Base-by-base conservation (phyloP, 768 basidiomycete genomes). In the Boletus bicolor region DNA sequence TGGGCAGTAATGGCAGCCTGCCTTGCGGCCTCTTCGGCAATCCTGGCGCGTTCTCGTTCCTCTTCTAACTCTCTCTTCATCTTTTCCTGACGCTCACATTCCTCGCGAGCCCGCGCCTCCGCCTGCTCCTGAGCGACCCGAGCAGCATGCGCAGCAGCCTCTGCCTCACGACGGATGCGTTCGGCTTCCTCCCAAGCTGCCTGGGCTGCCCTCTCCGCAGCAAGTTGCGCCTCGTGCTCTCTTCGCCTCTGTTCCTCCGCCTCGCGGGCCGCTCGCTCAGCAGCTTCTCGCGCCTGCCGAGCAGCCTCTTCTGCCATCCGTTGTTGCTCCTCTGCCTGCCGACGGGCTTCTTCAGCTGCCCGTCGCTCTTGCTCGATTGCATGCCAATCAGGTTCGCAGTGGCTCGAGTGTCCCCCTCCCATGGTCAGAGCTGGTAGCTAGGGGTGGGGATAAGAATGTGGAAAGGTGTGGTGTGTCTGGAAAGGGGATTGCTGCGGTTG, bases 321-420 rank as follows among this genome's bases (percentile, higher is more conserved):
- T 15, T 51, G 60, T 1, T 54, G 57, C 4, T 66, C 59, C 32
- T 69, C 68, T 30, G 65, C 67, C n/a, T 34, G n/a, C 19, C 35
- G 57, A 49, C 59, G 65, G 7, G 59, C 58, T 54, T 38, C 50
- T 51, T 71, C 69, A 0, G 58, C 63, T 30, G 48, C 59, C 3
- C 28, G 54, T 49, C 56, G 62, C 35, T 57, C 24, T 38, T 24
- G 64, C 12, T 65, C 66, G 17, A 65, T 69, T 30, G 65, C 63
- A 8, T 32, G 51, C 61, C 69, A 67, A 10, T 63, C 55, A 0
- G 61, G 68, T 46, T 65, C 64, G 4, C 44, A 51, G 30, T 69
- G 63, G 24, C 39, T 62, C 10, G 69, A 69, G n/a, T 65, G 61
- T 10, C 58, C 56, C 19, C 63, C 68, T 12, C 69, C 69, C 68